Evolutionary conservation across 2,329 filamentous ascomycete genomes (phyloP), one percentile per base, ranked within the genome.

Genomic region (Fusarium scirpi): DNA sequence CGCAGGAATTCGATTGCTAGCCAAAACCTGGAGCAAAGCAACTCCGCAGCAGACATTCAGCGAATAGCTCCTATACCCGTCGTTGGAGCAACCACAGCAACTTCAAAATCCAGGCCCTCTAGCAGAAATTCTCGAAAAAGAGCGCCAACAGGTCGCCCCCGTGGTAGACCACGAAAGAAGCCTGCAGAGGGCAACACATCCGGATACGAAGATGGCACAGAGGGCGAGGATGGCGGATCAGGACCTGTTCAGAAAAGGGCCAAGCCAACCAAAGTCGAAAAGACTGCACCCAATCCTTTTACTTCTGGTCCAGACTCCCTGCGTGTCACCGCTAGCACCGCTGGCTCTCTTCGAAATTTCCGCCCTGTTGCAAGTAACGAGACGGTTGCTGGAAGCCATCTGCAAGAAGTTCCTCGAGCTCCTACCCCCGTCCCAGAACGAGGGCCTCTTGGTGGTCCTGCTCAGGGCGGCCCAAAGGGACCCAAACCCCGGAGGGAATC

Each of bases 281-380:
- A 90, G 82, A 89, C 89, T n/a, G 90, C 90, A 53, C 91, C 89
- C 71, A 88, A 86, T 67, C 89, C 88, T 24, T 92, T 98, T 74
- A 92, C 91, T 54, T 86, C 88, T 41, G 90, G 90, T 30, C 88
- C 90, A 12, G 94, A 96, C 51, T 97, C 93, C 6, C 84, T 98
- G 27, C 89, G 94, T 51, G 94, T 97, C n/a, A 91, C 93, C 65
- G 95, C 95, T 48, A 97, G 94, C 78, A 97, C 93, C 18, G 92
- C 94, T 46, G 93, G 94, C 44, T 97, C 94, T 8, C 86, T 98
- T 62, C 92, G 95, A 45, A 91, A 91, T 49, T 92, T 97, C 78
- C 89, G 94, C 46, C 95, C 95, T 6, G 86, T 93, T 60, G 82
- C 86, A 25, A 84, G 82, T 5, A 81, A 80, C 27, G 84, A 85